These are phyloP conservation scores for Cyberlindnera veronae DNA, from an alignment of 805 yeast genomes.

Conservation along the genomic window DNA sequence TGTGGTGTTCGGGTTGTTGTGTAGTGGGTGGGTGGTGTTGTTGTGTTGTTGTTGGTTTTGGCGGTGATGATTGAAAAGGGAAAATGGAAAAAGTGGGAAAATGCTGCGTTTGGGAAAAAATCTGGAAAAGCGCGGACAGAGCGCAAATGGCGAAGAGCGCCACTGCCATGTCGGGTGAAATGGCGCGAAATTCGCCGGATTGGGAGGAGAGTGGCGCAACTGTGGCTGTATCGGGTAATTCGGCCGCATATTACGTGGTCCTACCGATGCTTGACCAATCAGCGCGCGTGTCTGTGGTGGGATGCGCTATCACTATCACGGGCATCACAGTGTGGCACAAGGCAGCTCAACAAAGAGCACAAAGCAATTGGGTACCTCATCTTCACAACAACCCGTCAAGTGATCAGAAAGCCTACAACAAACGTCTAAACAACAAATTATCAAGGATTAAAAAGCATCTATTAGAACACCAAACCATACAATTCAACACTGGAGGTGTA, in stretches of 20 bases:
- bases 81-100: slow-evolving; percentile 12
- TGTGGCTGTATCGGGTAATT: background rate
- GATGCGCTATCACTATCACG: too few species aligned
- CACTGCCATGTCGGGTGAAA: background rate
- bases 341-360: too few species aligned
- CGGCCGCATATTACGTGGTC: too few species aligned
- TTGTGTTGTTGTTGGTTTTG: slow-evolving; percentile 6
- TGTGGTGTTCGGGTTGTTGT: background rate
- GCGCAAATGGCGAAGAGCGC: slow-evolving; percentile 8
- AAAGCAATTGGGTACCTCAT: too few species aligned
- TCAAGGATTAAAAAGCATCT: too few species aligned
- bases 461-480: too few species aligned
- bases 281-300: background rate
- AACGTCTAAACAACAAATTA: too few species aligned
- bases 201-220: background rate
- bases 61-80: slow-evolving; percentile 16
- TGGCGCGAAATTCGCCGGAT: slow-evolving; percentile 3
- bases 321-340: too few species aligned
- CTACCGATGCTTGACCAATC: slow-evolving; percentile 8
- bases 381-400: too few species aligned
- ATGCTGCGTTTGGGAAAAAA: slow-evolving; percentile 10
- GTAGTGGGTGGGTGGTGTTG: background rate
- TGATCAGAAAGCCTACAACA: too few species aligned
- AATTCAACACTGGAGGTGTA: too few species aligned
- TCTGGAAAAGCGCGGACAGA: slow-evolving; percentile 15